Evolutionary conservation across 129 eudicot genomes (phyloP).

Genomic region (Mikania micrantha): DNA sequence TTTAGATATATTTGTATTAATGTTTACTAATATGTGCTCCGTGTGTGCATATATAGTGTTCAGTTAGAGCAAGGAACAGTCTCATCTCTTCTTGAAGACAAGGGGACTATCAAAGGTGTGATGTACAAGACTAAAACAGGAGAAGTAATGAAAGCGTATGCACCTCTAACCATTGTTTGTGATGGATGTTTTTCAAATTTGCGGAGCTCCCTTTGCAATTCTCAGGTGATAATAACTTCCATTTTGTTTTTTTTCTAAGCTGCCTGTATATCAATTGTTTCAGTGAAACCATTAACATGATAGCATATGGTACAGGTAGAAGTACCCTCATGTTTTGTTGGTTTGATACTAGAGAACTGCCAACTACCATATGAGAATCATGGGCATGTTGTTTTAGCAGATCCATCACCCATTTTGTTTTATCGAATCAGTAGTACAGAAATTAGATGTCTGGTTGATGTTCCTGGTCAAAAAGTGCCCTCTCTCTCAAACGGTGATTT

Average conservation of each 20-base stretch:
- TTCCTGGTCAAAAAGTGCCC: constrained; percentile 82
- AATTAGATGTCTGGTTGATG: constrained; percentile 80
- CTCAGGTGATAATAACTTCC: constrained; percentile 41
- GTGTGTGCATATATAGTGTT: constrained; percentile 37
- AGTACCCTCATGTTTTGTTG: constrained; percentile 78
- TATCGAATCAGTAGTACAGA: constrained; percentile 83
- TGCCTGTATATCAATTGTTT: neutral
- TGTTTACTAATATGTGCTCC: neutral
- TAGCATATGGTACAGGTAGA: constrained; percentile 47
- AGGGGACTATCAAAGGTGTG: constrained; percentile 69
- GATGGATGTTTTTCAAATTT: constrained; percentile 90
- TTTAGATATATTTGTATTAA: neutral
- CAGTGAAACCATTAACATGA: neutral
- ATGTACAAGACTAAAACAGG: constrained; percentile 60
- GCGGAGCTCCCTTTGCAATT: constrained; percentile 68
- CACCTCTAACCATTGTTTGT: constrained; percentile 78
- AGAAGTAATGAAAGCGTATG: constrained; percentile 52
- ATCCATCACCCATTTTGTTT: constrained; percentile 80
- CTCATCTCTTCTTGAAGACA: constrained; percentile 69
- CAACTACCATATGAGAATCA: constrained; percentile 66
- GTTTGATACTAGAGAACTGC: constrained; percentile 70
- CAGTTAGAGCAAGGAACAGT: constrained; percentile 81
- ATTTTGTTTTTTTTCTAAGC: neutral
- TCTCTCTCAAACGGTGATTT: constrained; percentile 72
- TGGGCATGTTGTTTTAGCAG: constrained; percentile 80